Evolutionary conservation across 192 early-diverging fungal species (phyloP).

Genomic region (Gryganskiella cystojenkinii): DNA sequence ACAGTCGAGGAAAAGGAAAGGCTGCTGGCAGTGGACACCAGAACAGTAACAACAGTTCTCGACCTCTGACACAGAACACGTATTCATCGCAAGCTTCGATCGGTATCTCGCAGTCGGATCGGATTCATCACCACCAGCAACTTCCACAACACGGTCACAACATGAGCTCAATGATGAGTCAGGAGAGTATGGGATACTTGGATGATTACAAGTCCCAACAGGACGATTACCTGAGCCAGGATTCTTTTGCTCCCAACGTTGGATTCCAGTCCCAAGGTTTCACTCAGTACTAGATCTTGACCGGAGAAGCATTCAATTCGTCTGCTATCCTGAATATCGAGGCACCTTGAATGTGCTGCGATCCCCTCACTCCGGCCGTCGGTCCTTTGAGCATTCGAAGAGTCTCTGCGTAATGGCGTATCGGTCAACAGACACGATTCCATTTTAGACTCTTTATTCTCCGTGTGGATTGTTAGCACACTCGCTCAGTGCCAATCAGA

Average conservation of each 20-base stretch:
- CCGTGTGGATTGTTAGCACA: too few relatives aligned
- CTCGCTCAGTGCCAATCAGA: too few relatives aligned
- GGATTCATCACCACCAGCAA: constrained; percentile 40
- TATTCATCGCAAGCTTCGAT: constrained; percentile 69
- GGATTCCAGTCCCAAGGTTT: constrained; percentile 62
- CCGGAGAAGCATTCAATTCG: too few relatives aligned
- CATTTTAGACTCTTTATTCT: too few relatives aligned
- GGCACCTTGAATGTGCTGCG: too few relatives aligned
- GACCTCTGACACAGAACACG: constrained; percentile 61
- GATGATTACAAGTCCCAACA: constrained; percentile 70
- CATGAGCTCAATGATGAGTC: constrained; percentile 59
- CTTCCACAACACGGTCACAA: constrained; percentile 30
- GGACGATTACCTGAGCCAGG: constrained; percentile 68
- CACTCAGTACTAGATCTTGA: constrained; percentile 59
- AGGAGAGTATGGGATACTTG: constrained; percentile 62
- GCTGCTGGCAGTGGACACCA: constrained; percentile 17
- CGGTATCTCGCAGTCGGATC: constrained; percentile 66
- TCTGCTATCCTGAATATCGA: too few relatives aligned
- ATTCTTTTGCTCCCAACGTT: constrained; percentile 61
- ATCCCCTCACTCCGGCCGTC: too few relatives aligned
- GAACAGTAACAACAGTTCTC: constrained; percentile 44
- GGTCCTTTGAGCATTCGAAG: too few relatives aligned
- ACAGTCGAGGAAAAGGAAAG: constrained; percentile 56
- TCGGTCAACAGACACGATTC: too few relatives aligned
- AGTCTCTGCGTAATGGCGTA: too few relatives aligned